Percentiles rank a stretch among this genome's conserved stretches.
Conservation (phyloP, 1,284 basidiomycete genomes). For the Bjerkandera adusta region DNA sequence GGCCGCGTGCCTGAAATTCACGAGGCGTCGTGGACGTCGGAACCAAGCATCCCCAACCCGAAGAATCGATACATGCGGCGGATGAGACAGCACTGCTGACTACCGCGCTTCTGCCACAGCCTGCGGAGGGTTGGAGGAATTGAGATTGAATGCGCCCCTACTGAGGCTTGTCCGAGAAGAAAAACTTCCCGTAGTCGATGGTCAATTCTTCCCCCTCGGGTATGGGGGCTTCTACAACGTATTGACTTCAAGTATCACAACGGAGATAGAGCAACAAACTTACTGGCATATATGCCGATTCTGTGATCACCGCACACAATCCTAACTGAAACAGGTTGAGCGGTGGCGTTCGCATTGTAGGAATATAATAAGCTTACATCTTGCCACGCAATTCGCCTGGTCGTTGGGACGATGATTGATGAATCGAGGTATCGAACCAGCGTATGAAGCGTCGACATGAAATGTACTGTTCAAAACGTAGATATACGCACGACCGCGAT, state of each 20-base stretch:
- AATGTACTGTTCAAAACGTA: constrained; percentile 35
- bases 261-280: constrained; percentile 18
- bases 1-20: too few relatives aligned
- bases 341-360: background rate
- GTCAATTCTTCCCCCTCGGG: constrained; percentile 1
- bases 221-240: background rate
- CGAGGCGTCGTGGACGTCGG: too few relatives aligned
- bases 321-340: constrained; percentile 13
- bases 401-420: constrained; percentile 44
- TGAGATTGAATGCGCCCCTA: too few relatives aligned
- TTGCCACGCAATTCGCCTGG: constrained; percentile 39
- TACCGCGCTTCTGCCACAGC: too few relatives aligned
- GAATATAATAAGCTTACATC: constrained; percentile 31
- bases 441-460: constrained; percentile 43
- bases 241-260: too few relatives aligned
- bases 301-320: constrained; percentile 49
- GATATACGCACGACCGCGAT: constrained; percentile 45
- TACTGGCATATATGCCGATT: constrained; percentile 46
- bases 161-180: too few relatives aligned
- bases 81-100: too few relatives aligned
- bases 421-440: constrained; percentile 55
- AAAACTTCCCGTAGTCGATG: constrained; percentile 5
- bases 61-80: too few relatives aligned
- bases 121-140: too few relatives aligned
- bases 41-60: too few relatives aligned